These are phyloP conservation scores for Fusarium sp. DNA, from an alignment of 2,329 filamentous ascomycete genomes.

Conservation along the genomic window DNA sequence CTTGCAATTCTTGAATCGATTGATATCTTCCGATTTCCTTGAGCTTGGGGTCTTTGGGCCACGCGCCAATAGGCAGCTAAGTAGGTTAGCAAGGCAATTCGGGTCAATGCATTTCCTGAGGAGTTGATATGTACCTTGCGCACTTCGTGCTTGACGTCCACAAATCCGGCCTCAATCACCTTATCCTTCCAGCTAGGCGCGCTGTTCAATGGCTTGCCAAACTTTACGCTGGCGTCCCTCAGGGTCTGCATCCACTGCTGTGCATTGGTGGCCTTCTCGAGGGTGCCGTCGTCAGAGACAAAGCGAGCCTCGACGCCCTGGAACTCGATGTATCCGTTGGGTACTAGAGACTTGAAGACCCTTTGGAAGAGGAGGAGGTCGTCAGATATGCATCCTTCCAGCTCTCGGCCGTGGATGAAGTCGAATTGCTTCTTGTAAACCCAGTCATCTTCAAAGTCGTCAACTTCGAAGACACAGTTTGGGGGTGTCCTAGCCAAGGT, in stretches of 20 bases:
- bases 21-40: slow-evolving; percentile 28
- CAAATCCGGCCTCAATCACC: slow-evolving; percentile 19
- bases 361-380: slow-evolving; percentile 24
- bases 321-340: slow-evolving; percentile 23
- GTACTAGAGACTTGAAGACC: slow-evolving; percentile 14
- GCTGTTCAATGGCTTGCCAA: slow-evolving; percentile 29
- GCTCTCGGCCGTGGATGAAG: slow-evolving; percentile 33
- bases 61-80: slow-evolving; percentile 26
- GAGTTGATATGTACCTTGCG: slow-evolving; percentile 12
- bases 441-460: slow-evolving; percentile 32
- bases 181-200: slow-evolving; percentile 22
- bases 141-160: slow-evolving; percentile 28
- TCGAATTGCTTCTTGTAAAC: slow-evolving; percentile 31
- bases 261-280: slow-evolving; percentile 24
- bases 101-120: accelerated
- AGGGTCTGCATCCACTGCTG: slow-evolving; percentile 22
- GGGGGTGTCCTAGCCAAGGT: slow-evolving; percentile 10
- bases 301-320: slow-evolving; percentile 25
- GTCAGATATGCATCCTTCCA: slow-evolving; percentile 31
- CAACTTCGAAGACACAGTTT: slow-evolving; percentile 33
- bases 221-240: slow-evolving; percentile 13
- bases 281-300: slow-evolving; percentile 29
- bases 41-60: slow-evolving; percentile 18
- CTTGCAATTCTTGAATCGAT: slow-evolving; percentile 26
- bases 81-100: background rate